These are phyloP conservation scores for Pythium plurisporium DNA, from an alignment of 352 stramenopile genomes.

Conservation along the genomic window DNA sequence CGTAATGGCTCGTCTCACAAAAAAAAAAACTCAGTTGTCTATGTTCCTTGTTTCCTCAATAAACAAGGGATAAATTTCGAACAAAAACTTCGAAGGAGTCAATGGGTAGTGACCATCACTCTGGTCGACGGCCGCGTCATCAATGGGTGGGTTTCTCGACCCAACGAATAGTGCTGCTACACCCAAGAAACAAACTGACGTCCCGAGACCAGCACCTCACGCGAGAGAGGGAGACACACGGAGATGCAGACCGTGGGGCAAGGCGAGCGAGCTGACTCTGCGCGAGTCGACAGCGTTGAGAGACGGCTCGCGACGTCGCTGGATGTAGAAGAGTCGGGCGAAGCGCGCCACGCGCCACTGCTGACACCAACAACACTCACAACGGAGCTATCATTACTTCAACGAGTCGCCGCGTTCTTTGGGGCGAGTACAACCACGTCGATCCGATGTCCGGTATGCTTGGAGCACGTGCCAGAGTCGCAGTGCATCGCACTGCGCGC, in stretches of 20 bases:
- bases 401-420: background rate
- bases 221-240: background rate
- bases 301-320: background rate
- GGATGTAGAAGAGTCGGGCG: background rate
- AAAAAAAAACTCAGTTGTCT: no score
- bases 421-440: slow-evolving; percentile 12
- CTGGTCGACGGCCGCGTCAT: background rate
- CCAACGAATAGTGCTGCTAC: background rate
- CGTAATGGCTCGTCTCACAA: no score
- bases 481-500: slow-evolving; percentile 31
- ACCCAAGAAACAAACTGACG: background rate
- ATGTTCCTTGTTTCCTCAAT: no score
- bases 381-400: background rate
- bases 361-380: background rate
- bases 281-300: no score
- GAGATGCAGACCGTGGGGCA: no score
- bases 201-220: background rate
- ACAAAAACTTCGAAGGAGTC: background rate
- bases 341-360: background rate
- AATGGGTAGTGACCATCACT: background rate
- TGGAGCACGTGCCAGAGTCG: slow-evolving; percentile 38
- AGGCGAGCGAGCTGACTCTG: no score
- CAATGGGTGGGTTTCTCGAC: background rate
- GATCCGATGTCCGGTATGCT: slow-evolving; percentile 69
- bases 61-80: no score